Evolutionary conservation across 352 stramenopile species (phyloP), one percentile per base, ranked within the genome.

Genomic region (Bremia lactucae): DNA sequence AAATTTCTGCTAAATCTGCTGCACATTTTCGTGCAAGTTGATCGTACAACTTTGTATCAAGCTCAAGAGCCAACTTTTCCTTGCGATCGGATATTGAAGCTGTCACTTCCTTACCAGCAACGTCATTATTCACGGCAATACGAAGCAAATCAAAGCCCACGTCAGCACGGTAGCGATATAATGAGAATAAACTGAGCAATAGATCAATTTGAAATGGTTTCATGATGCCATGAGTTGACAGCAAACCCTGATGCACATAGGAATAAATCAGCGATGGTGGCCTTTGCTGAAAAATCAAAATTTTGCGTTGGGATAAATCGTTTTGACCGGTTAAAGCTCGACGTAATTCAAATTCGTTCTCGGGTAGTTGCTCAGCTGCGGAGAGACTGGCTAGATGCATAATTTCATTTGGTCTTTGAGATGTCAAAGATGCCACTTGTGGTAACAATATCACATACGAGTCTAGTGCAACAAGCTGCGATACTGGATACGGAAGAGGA

Each of bases 81-180:
- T 82, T 82, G 14, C 44, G 46, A n/a, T 65, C 53, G 4, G 49
- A 52, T 23, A 64, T 45, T 8, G 45, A 40, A 28, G 24, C 36
- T 21, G 33, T 39, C 23, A 45, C 34, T 13, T 52, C 42, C 1
- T 48, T 49, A 42, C 40, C 38, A 33, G 23, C 36, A 31, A 36
- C 19, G 21, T 52, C 48, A 18, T 72, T 63, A 25, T 15, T 46
- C 14, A 55, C 46, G 13, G 49, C 42, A 38, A 62, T 36, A 22
- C 67, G 58, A 6, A 83, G 49, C 3, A 79, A 21, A 31, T 79
- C 68, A 11, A 66, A 56, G 1, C 76, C 76, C 1, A 91, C 76
- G 39, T 92, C 76, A 16, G 79, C 79, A n/a, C 79, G 74, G 49
- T 87, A 92, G 3, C 79, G 68, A 50, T 92, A 92, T 34, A 89